Percentiles rank a stretch among this genome's conserved stretches.
Evolutionary conservation across 805 yeast species (phyloP).

Genomic region (Clavispora fructus): DNA sequence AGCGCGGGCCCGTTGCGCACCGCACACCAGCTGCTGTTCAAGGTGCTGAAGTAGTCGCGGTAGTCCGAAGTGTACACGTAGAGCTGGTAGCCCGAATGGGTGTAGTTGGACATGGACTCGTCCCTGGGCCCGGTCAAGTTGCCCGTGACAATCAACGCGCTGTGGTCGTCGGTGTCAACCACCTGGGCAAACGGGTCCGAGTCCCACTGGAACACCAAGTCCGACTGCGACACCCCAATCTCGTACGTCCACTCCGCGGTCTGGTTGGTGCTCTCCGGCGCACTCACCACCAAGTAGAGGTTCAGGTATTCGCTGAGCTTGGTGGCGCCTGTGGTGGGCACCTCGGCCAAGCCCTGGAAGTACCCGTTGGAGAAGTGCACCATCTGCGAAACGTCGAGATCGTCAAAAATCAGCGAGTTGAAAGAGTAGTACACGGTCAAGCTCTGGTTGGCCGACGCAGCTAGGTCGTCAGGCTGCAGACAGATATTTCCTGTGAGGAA

Average conservation of each 20-base stretch:
- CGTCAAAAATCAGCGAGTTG: conserved; percentile 27
- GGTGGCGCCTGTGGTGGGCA: conserved; percentile 15
- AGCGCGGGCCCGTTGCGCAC: conserved; percentile 48
- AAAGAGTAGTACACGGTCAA: conserved; percentile 37
- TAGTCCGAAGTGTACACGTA: conserved; percentile 44
- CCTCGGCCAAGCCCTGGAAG: conserved; percentile 35
- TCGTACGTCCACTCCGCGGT: conserved; percentile 54
- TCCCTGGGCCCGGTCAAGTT: conserved; percentile 30
- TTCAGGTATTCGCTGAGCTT: conserved; percentile 5
- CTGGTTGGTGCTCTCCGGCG: conserved; percentile 34
- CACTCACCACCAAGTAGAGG: conserved; percentile 35
- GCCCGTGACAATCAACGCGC: conserved; percentile 64
- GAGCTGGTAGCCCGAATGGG: conserved; percentile 24
- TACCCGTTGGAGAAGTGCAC: conserved; percentile 28
- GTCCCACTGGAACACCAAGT: conserved; percentile 69
- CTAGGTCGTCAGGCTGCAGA: conserved; percentile 23
- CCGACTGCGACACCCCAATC: conserved; percentile 60
- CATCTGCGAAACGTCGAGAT: conserved; percentile 27
- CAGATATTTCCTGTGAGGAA: conserved; percentile 51
- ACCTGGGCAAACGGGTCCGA: conserved; percentile 47
- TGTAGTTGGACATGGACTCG: conserved; percentile 21
- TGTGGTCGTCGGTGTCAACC: conserved; percentile 65
- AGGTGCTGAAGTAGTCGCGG: conserved; percentile 26
- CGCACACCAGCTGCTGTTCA: conserved; percentile 69
- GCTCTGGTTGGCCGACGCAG: conserved; percentile 15